Evolutionary conservation across 257 asterid genomes (phyloP).

Genomic region (Rubia yunnanensis): DNA sequence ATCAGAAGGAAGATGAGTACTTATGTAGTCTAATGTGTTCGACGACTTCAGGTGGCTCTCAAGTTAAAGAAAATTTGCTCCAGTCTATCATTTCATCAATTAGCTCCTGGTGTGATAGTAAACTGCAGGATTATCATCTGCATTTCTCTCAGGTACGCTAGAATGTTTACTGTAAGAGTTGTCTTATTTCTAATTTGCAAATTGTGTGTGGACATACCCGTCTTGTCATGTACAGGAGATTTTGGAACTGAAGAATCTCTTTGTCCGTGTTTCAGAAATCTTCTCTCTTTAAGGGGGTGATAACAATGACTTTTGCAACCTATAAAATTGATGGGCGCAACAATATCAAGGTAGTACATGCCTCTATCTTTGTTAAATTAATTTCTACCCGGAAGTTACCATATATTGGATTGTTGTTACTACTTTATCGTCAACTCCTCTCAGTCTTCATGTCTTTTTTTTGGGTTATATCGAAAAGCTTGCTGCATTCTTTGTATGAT

Average conservation of each 20-base stretch:
- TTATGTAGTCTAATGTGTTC: constrained; percentile 54
- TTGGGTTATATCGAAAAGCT: background rate
- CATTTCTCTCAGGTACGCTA: constrained; percentile 66
- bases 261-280: constrained; percentile 41
- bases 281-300: constrained; percentile 54
- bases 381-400: background rate
- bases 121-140: constrained; percentile 78
- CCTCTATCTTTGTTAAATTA: constrained; percentile 7
- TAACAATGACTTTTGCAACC: constrained; percentile 51
- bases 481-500: background rate
- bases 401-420: background rate
- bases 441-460: constrained; percentile 7
- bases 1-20: constrained; percentile 54
- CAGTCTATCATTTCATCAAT: constrained; percentile 64
- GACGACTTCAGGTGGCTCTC: constrained; percentile 28
- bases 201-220: constrained; percentile 12
- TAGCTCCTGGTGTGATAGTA: constrained; percentile 75
- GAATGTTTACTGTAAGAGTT: constrained; percentile 14
- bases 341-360: constrained; percentile 45
- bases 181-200: constrained; percentile 10
- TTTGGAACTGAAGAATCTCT: constrained; percentile 3
- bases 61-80: constrained; percentile 43
- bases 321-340: constrained; percentile 34
- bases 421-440: background rate
- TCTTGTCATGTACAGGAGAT: background rate